phyloP scores from a whole-genome alignment of 2,329 filamentous ascomycete genomes.

The Epicoccum sorghinum region DNA sequence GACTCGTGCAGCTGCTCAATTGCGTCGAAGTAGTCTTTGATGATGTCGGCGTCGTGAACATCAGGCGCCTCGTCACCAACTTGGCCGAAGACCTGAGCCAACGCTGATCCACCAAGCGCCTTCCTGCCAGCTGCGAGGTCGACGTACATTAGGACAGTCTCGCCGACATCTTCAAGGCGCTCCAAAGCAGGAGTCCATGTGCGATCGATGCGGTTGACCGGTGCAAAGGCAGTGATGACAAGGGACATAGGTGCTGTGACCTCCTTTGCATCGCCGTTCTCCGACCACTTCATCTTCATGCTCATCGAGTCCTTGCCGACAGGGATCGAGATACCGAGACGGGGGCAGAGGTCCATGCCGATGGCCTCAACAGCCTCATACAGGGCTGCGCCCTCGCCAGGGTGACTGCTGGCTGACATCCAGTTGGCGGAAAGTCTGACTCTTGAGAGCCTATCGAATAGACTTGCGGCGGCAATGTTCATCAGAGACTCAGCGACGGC shows the following conservation, averaged over 20 bases:
- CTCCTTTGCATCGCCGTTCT: conserved; percentile 71
- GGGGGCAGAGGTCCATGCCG: conserved; percentile 88
- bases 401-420: conserved; percentile 97
- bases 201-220: conserved; percentile 79
- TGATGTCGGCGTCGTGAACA: conserved; percentile 77
- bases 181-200: conserved; percentile 94
- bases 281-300: conserved; percentile 94
- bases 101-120: conserved; percentile 85
- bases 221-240: conserved; percentile 87
- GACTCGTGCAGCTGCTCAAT: conserved; percentile 70
- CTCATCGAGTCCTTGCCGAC: conserved; percentile 98
- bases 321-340: conserved; percentile 89
- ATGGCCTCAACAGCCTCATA: conserved; percentile 95
- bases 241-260: conserved; percentile 92
- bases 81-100: conserved; percentile 87
- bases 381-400: conserved; percentile 87
- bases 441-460: conserved; percentile 74
- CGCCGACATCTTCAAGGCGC: conserved; percentile 83
- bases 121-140: conserved; percentile 83
- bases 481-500: conserved; percentile 91
- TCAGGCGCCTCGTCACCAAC: conserved; percentile 86
- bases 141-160: conserved; percentile 87
- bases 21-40: conserved; percentile 92
- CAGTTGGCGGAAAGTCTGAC: conserved; percentile 95
- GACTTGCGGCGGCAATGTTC: conserved; percentile 84